Percentiles rank a stretch among this genome's conserved stretches.
These are phyloP conservation scores for Discostella stelligera DNA, from an alignment of 352 stramenopile species.

Conservation along the genomic window DNA sequence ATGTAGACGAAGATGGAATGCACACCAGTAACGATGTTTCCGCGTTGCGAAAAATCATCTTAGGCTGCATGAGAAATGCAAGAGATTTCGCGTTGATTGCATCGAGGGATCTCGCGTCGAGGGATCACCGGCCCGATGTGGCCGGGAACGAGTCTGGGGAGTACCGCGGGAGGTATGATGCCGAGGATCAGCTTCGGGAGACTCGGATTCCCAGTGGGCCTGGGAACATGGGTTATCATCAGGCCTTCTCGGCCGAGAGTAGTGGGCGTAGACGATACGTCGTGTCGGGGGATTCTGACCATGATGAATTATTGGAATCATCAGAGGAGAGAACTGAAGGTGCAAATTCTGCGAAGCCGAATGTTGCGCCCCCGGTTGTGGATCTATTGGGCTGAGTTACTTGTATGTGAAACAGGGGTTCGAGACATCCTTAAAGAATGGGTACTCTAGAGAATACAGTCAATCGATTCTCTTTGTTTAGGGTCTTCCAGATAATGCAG, in stretches of 20 bases:
- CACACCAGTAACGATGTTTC: conserved; percentile 51
- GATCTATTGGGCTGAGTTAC: conserved; percentile 35
- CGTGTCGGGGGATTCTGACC: not conserved
- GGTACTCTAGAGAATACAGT: too few species aligned
- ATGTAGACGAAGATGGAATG: conserved; percentile 26
- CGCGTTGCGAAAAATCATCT: conserved; percentile 62
- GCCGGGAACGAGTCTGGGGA: not conserved
- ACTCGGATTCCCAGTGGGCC: conserved; percentile 16
- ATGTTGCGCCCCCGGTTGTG: conserved; percentile 4
- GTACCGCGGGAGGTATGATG: conserved; percentile 30
- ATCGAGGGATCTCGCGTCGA: not conserved
- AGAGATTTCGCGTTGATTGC: conserved; percentile 43
- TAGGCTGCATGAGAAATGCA: conserved; percentile 79
- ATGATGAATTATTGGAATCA: conserved; percentile 1
- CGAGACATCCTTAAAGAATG: too few species aligned
- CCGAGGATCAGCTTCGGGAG: conserved; percentile 4
- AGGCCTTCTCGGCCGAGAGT: conserved; percentile 41
- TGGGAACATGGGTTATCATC: conserved; percentile 41
- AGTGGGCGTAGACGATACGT: not conserved
- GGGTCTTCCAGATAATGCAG: too few species aligned
- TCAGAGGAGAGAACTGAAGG: conserved; percentile 8
- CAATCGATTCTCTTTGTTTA: too few species aligned
- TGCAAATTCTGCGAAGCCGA: not conserved
- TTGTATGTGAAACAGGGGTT: too few species aligned
- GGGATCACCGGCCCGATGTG: not conserved